Percentiles rank a stretch among this genome's conserved stretches.
Evolutionary conservation across 148 eudicot species (phyloP).

Genomic region (Amaranthus hypochondriacus): DNA sequence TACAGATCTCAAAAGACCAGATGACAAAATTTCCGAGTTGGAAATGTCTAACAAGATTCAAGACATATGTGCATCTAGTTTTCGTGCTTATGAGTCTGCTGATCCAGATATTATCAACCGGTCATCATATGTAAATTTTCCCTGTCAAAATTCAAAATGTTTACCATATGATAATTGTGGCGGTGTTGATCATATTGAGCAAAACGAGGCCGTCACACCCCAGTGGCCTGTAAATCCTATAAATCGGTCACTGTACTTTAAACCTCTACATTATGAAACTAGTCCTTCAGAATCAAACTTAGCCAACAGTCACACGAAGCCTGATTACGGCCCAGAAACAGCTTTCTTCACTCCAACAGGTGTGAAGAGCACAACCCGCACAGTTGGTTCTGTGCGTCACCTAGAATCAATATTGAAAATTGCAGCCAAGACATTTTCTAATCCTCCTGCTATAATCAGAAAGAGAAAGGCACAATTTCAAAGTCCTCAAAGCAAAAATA

Average conservation of each 20-base stretch:
- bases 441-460: conserved; percentile 82
- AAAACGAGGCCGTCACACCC: conserved; percentile 37
- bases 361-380: conserved; percentile 35
- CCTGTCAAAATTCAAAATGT: conserved; percentile 20
- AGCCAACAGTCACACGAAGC: conserved; percentile 23
- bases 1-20: conserved; percentile 42
- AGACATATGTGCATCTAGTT: conserved; percentile 26
- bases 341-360: conserved; percentile 71
- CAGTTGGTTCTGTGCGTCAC: conserved; percentile 32
- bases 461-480: conserved; percentile 53
- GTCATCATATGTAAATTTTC: conserved; percentile 23
- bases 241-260: conserved; percentile 54
- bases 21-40: conserved; percentile 34
- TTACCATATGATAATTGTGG: conserved; percentile 29
- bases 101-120: conserved; percentile 38
- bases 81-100: conserved; percentile 41
- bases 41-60: conserved; percentile 34
- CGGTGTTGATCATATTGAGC: conserved; percentile 24
- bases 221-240: conserved; percentile 29
- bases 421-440: conserved; percentile 78
- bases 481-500: conserved; percentile 30
- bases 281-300: conserved; percentile 34
- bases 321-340: conserved; percentile 31
- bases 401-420: conserved; percentile 75
- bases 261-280: conserved; percentile 47